Base-by-base conservation (phyloP, 208 protist species). In the Leishmania martiniquensis region DNA sequence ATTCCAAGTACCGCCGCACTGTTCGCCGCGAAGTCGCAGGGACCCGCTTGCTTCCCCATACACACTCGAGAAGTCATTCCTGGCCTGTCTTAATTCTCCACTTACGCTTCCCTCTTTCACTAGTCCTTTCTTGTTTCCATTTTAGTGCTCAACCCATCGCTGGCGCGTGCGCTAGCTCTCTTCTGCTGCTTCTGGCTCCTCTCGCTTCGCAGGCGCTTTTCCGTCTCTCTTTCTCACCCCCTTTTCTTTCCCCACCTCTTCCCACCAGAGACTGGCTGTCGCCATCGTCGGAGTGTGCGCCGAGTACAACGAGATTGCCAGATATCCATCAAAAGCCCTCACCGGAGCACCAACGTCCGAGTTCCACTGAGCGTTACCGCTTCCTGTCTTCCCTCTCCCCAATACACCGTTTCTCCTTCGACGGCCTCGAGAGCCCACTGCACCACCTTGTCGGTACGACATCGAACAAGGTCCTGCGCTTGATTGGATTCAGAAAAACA, bases 161-260 rank as follows among this genome's bases (percentile, higher is more conserved):
- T 49, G 22, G 32, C 47, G 63, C 39, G 34, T 45, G 37, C 39
- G 20, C 63, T 67, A 44, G 22, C 68, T 12, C 10, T 17, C 13
- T 44, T 55, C 69, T 73, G 49, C 69, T 54, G 47, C 69, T 73
- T 73, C 25, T 73, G 37, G 34, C 49, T 13, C 22, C 44, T 57
- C 1, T 59, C 44, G 17, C 69, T 59, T 54, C 32, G 47, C 29
- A 22, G 69, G 69, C 45, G 69, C 10, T 59, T 54, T 13, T 73
- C 15, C 29, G n/a, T 0, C 37, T 71, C 66, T 44, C 47, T 54
- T 47, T 22, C 47, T 13, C 22, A n/a, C 20, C 63, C 39, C 47
- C n/a, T 47, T 25, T 68, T 25, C 63, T n/a, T 25, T 10, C 6
- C 9, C 34, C 39, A 2, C 20, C n/a, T 49, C 63, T 49, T 45